phyloP scores from a whole-genome alignment of 306 rosid species.

The Lathyrus tuberosus region DNA sequence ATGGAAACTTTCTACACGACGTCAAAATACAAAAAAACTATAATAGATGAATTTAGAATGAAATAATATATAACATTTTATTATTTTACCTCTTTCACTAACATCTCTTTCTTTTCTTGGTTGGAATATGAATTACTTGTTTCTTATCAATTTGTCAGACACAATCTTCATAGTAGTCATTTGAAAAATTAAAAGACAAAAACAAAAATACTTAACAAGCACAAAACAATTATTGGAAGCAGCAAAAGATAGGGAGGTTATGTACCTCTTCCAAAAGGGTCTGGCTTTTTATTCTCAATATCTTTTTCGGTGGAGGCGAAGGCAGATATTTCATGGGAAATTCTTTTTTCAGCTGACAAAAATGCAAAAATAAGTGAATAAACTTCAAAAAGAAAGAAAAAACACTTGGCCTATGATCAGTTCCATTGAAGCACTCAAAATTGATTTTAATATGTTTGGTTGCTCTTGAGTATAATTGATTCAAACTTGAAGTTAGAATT shows the following conservation, averaged over 20 bases:
- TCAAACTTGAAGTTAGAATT: no score
- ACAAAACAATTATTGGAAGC: slow-evolving; percentile 16
- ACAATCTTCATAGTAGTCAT: slow-evolving; percentile 16
- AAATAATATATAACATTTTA: no score
- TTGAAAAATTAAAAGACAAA: background rate
- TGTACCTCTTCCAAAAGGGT: slow-evolving; percentile 75
- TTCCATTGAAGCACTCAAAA: no score
- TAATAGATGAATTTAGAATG: no score
- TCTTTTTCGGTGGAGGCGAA: slow-evolving; percentile 74
- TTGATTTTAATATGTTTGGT: no score
- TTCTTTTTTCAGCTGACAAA: slow-evolving; percentile 65
- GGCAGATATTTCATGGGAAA: slow-evolving; percentile 72
- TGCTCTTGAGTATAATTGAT: no score
- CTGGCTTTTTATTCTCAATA: slow-evolving; percentile 60
- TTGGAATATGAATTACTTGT: no score
- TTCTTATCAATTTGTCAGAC: slow-evolving; percentile 45
- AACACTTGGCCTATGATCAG: background rate
- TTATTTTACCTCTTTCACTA: no score
- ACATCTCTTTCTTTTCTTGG: no score
- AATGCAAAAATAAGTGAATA: slow-evolving; percentile 5
- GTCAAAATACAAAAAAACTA: no score
- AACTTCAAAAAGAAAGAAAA: background rate
- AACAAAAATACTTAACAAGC: background rate
- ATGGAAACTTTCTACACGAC: no score
- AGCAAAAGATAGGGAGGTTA: slow-evolving; percentile 32